Percentiles rank a stretch among this genome's conserved stretches.
Evolutionary conservation across 768 basidiomycete species (phyloP).

Genomic region (Tricholoma terreum): DNA sequence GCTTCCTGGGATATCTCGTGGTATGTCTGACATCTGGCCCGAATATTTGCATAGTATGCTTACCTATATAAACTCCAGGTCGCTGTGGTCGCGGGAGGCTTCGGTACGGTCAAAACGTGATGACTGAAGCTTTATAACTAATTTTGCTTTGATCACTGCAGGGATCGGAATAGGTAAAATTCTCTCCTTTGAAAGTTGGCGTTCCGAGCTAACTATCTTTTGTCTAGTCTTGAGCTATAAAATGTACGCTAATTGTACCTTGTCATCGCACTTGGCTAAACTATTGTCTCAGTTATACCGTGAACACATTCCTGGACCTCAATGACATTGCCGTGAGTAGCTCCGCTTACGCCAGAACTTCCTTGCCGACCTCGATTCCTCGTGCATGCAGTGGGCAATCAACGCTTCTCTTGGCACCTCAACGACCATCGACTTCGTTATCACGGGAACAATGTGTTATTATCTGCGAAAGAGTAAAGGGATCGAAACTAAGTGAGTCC

Average conservation of each 20-base stretch:
- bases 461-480: constrained; percentile 32
- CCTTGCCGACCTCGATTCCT: background rate
- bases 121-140: background rate
- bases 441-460: constrained; percentile 32
- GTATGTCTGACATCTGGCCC: constrained; percentile 18
- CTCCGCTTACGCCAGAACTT: background rate
- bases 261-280: background rate
- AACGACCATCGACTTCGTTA: constrained; percentile 44
- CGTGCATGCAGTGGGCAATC: constrained; percentile 37
- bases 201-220: background rate
- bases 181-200: background rate
- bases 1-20: constrained; percentile 34
- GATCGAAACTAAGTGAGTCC: constrained; percentile 14
- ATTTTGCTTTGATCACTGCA: constrained; percentile 5
- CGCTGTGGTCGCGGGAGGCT: constrained; percentile 34
- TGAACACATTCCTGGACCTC: constrained; percentile 29
- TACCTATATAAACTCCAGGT: constrained; percentile 19
- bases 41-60: background rate
- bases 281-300: constrained; percentile 28
- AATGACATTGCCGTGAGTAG: constrained; percentile 29
- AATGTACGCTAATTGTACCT: constrained; percentile 24
- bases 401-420: constrained; percentile 38
- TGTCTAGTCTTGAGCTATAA: constrained; percentile 31
- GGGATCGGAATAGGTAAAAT: constrained; percentile 32
- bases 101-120: constrained; percentile 27